Conservation (phyloP, 805 yeast species). For the Metschnikowia picachoensis region DNA sequence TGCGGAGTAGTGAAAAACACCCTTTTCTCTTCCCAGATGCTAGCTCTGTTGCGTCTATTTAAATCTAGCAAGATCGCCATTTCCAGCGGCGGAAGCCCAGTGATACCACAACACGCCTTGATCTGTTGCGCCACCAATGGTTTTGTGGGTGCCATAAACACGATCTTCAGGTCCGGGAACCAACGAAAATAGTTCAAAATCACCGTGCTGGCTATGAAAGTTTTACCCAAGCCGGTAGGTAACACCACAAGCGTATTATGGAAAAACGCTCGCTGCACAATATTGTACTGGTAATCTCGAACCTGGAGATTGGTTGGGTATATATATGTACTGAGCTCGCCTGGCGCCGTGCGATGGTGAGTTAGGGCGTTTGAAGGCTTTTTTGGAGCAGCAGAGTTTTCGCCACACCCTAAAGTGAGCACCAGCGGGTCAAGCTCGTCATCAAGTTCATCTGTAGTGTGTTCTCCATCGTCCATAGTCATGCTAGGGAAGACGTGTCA, state of each 20-base stretch:
- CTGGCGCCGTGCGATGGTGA: conserved; percentile 9
- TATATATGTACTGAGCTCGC: conserved; percentile 43
- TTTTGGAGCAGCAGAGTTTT: neutral
- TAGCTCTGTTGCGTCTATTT: conserved; percentile 54
- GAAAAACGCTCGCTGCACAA: conserved; percentile 67
- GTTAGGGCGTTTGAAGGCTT: neutral
- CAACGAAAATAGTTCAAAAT: conserved; percentile 87
- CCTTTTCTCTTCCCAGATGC: conserved; percentile 72
- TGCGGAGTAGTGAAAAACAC: conserved; percentile 96
- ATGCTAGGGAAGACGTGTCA: neutral
- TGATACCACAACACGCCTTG: conserved; percentile 81
- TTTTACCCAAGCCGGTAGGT: conserved; percentile 97
- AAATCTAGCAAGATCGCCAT: conserved; percentile 76
- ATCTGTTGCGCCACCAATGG: conserved; percentile 97
- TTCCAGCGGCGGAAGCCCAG: conserved; percentile 74
- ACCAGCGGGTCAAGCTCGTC: conserved; percentile 15
- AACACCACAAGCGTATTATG: conserved; percentile 80
- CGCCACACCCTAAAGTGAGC: neutral
- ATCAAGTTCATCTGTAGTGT: neutral
- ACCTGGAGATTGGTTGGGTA: conserved; percentile 85
- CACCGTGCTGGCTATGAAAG: conserved; percentile 91
- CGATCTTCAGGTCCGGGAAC: conserved; percentile 74
- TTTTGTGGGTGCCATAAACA: conserved; percentile 95
- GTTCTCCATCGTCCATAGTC: neutral
- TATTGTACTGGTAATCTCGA: conserved; percentile 85